Base-by-base conservation (phyloP, 1,139 yeast species). In the Saccharomyces hybrid region DNA sequence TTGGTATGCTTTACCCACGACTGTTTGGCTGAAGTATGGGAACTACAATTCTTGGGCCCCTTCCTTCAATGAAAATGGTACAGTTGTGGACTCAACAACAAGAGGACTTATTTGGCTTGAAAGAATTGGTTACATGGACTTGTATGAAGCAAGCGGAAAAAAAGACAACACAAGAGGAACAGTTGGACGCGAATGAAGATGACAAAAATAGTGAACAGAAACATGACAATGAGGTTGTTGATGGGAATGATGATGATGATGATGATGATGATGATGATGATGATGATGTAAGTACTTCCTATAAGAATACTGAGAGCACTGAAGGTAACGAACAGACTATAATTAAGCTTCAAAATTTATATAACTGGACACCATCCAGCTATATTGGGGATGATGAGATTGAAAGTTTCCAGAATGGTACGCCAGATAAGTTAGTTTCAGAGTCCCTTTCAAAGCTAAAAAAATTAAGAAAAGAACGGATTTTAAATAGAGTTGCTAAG, bases 1-100 rank as follows among this genome's bases (percentile, higher is more conserved):
- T 58, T 87, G 95, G 88, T 85, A 85, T 61, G 83, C 89, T 7
- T 74, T 91, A 51, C 88, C 95, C 6, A 79, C 88, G 5, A 85
- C 96, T 0, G 82, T 82, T 52, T 93, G 97, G 97, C 73, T 91
- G 53, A 79, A 79, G 52, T 84, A 84, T 53, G 83, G 84, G 51
- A 78, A 78, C 8, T 81, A 78, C 58, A 78, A 79, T 55, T 80
- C 89, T 11, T 91, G 89, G 78, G 96, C 95, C 0, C 98, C 97
- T 2, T 69, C 78, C 1, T 72, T 78, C 47, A 97, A 90, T 68
- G 89, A 87, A 69, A 78, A 80, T 48, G 83, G 82, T 28, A 77
- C 87, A 2, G 84, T 88, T 7, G 75, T 89, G 6, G 80, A 86
- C 26, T 80, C 80, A 24, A 78, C 78, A 12, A 79, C 83, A 57